Evolutionary conservation across 495 filamentous ascomycete species (phyloP).

Genomic region (Talaromyces proteolyticus): DNA sequence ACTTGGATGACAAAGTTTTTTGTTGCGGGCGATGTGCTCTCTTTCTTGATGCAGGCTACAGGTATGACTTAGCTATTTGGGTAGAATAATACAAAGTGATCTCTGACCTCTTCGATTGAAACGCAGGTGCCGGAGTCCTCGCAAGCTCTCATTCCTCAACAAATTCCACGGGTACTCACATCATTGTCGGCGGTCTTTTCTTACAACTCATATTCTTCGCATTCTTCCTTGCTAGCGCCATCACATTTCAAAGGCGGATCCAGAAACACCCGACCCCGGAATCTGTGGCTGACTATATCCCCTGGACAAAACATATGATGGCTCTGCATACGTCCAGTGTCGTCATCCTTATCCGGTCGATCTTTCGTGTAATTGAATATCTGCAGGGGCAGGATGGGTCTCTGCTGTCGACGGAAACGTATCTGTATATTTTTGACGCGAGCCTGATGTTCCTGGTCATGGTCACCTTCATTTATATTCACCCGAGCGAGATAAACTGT

Average conservation of each 20-base stretch:
- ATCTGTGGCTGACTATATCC: slow-evolving; percentile 11
- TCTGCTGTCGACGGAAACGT: slow-evolving; percentile 49
- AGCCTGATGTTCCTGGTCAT: slow-evolving; percentile 50
- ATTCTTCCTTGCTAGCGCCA: slow-evolving; percentile 39
- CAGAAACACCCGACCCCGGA: slow-evolving; percentile 12
- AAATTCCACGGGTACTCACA: slow-evolving; percentile 13
- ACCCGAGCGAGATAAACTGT: slow-evolving; percentile 23
- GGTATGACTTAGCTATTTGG: slow-evolving; percentile 35
- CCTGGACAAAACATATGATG: slow-evolving; percentile 47
- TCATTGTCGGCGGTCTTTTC: slow-evolving; percentile 40
- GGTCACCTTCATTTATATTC: slow-evolving; percentile 38
- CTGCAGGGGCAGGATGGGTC: slow-evolving; percentile 46
- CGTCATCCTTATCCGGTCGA: slow-evolving; percentile 54
- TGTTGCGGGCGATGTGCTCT: slow-evolving; percentile 28
- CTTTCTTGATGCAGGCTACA: slow-evolving; percentile 23
- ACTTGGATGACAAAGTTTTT: slow-evolving; percentile 31
- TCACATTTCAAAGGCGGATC: slow-evolving; percentile 34
- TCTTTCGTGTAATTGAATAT: slow-evolving; percentile 61
- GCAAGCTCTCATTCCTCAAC: slow-evolving; percentile 4
- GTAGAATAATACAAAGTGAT: not conserved
- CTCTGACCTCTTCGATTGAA: not conserved
- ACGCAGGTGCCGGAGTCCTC: slow-evolving; percentile 26
- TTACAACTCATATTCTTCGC: slow-evolving; percentile 49
- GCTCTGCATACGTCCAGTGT: slow-evolving; percentile 45
- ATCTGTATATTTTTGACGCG: slow-evolving; percentile 59